Base-by-base conservation (phyloP, 129 eudicot species). In the Arctium lappa region DNA sequence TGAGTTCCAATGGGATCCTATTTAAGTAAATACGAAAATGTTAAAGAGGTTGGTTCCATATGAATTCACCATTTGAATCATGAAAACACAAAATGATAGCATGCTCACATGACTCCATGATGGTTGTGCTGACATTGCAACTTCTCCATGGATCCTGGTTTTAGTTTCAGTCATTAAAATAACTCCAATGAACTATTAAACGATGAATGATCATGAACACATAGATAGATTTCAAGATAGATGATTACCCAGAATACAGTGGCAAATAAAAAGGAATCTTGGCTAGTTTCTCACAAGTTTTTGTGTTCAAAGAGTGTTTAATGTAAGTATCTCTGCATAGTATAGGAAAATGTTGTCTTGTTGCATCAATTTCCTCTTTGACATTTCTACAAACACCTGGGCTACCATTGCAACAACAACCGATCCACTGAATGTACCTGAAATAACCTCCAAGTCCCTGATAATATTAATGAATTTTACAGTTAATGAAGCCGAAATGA, bases 81-180 rank as follows among this genome's bases (percentile, higher is more conserved):
- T 33, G 42, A 74, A 32, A 40, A 69, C 70, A 46, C 39, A 75
- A 15, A 75, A 2, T 37, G 18, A 53, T 53, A 73, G 39, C 72
- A 84, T 79, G 53, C 76, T 77, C 40, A 76, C 82, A 72, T 77
- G 82, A 78, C 16, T 86, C 98, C 98, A 95, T 76, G 83, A 81
- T 56, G 94, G 83, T 73, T 88, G 87, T 56, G 85, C 80, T 33
- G 97, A 92, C 73, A 92, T 86, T 44, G 92, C 92, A 16, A 91
- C 97, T 29, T 91, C 98, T 16, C 98, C 97, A 89, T 89, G 97
- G 62, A 92, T 33, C 84, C 97, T 95, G 85, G n/a, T 72, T 18
- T 72, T 31, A 53, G 48, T 79, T 65, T 22, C 84, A 81, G 29
- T 50, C 33, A 63, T 75, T 50, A 74, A 72, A 73, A 9, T 27